Evolutionary conservation across 2,329 filamentous ascomycete genomes (phyloP), one percentile per base, ranked within the genome.

Genomic region (Ramichloridium luteum): DNA sequence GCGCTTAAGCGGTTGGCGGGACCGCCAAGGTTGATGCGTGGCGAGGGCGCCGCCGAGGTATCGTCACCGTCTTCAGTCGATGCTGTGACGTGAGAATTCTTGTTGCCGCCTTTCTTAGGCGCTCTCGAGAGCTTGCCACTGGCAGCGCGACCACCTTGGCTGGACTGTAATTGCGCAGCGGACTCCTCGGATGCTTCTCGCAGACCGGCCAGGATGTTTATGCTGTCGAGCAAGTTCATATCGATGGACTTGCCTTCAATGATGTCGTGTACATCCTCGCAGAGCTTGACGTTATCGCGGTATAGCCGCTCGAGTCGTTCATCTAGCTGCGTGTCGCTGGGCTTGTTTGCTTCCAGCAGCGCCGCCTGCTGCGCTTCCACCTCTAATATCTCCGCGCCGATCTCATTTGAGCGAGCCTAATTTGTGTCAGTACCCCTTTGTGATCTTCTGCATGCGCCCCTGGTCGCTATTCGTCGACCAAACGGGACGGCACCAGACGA

Each of bases 201-300:
- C 6, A 68, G 56, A 4, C 60, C 64, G 4, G 58, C 54, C 9
- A 68, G 53, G n/a, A 67, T 56, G 12, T 58, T 57, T 33, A 67
- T 53, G 33, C 56, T 56, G 32, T 60, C 58, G 15, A 57, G 44
- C 5, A 57, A 45, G 30, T 60, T 59, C 47, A 60, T 62, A 29
- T 54, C 53, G 33, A 55, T 54, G 14, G 58, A 56, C 27, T 58
- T 55, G 27, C 61, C 58, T 34, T 60, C 56, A 27, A 64, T 51
- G 17, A 61, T 53, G 29, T 58, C 54, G 26, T 56, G 44, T 22
- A 64, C 57, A 37, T 65, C 58, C 36, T 67, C 62, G 43, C 50
- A 55, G 12, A 65, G 48, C 32, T 61, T 62, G 41, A 67, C 57
- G 35, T 65, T 64, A 25, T 65, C 62, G 20, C 64, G 59, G 26